Evolutionary conservation across 2,329 filamentous ascomycete species (phyloP).

Genomic region (Xylogone sp.): DNA sequence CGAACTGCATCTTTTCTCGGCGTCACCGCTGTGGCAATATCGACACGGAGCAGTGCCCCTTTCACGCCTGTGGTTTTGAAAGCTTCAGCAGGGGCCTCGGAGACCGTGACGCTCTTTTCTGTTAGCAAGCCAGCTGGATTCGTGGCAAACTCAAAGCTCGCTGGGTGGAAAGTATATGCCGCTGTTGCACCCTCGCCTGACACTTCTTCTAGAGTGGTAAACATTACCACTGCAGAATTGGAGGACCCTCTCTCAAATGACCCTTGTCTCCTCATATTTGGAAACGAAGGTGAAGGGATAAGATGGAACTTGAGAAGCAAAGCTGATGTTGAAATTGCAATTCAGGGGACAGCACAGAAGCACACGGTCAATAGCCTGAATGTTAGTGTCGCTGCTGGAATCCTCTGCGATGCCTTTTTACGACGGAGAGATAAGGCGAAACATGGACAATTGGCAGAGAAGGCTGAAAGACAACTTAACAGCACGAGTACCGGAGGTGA

Average conservation of each 20-base stretch:
- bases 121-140: slow-evolving; percentile 67
- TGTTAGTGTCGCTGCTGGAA: slow-evolving; percentile 80
- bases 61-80: slow-evolving; percentile 79
- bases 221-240: slow-evolving; percentile 44
- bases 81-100: slow-evolving; percentile 82
- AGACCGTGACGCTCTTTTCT: slow-evolving; percentile 71
- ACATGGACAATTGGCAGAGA: not conserved
- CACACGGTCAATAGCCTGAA: slow-evolving; percentile 83
- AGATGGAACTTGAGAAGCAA: slow-evolving; percentile 58
- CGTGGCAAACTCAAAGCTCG: slow-evolving; percentile 59
- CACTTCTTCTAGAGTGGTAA: slow-evolving; percentile 1
- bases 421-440: slow-evolving; percentile 19
- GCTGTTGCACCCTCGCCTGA: slow-evolving; percentile 53
- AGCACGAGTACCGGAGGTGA: not conserved
- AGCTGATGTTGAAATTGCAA: slow-evolving; percentile 63
- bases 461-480: not conserved
- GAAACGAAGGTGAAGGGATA: slow-evolving; percentile 76
- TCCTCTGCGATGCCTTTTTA: slow-evolving; percentile 70
- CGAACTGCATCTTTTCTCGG: slow-evolving; percentile 90
- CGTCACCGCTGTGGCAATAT: slow-evolving; percentile 76
- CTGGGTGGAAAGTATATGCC: slow-evolving; percentile 82
- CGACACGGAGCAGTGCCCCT: slow-evolving; percentile 67
- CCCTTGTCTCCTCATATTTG: slow-evolving; percentile 77
- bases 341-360: slow-evolving; percentile 45
- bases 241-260: slow-evolving; percentile 53